A percentile compares a stretch with the other conserved stretches of the same genome.
These are phyloP conservation scores for Epipyxis sp. DNA, from an alignment of 108 stramenopile genomes.

Conservation along the genomic window DNA sequence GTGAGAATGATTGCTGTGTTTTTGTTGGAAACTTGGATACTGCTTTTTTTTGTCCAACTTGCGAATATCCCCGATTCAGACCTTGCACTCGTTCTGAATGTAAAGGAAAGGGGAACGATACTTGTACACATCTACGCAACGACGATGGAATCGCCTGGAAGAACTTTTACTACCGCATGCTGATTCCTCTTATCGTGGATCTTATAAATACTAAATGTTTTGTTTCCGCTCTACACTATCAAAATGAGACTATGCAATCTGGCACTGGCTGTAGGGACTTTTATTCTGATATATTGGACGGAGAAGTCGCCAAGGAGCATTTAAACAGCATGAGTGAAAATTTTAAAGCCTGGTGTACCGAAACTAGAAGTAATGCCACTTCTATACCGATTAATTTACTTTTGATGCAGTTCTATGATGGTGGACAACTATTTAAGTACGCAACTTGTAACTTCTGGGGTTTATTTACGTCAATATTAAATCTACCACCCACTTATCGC, in stretches of 20 bases:
- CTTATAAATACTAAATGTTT: background rate
- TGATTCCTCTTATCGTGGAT: slow-evolving; percentile 18
- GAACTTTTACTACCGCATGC: background rate
- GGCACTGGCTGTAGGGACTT: no score
- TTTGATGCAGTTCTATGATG: background rate
- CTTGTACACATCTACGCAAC: slow-evolving; percentile 20
- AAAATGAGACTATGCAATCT: background rate
- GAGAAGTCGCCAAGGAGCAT: slow-evolving; percentile 12
- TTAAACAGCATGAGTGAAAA: slow-evolving; percentile 15
- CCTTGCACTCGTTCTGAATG: slow-evolving; percentile 15
- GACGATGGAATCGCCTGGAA: slow-evolving; percentile 19
- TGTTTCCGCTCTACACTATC: slow-evolving; percentile 13
- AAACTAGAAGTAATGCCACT: no score
- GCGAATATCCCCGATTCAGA: slow-evolving; percentile 6
- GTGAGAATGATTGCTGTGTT: slow-evolving; percentile 14
- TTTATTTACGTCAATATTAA: background rate
- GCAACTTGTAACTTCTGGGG: background rate
- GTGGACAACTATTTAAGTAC: background rate
- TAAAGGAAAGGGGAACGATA: slow-evolving; percentile 13
- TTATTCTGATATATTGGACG: slow-evolving; percentile 25
- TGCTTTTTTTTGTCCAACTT: background rate
- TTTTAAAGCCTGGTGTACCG: slow-evolving; percentile 16
- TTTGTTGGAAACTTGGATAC: background rate
- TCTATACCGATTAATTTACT: no score
- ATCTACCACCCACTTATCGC: background rate